These are phyloP conservation scores for Phytopythium aichiense DNA, from an alignment of 352 stramenopile species.

Conservation along the genomic window DNA sequence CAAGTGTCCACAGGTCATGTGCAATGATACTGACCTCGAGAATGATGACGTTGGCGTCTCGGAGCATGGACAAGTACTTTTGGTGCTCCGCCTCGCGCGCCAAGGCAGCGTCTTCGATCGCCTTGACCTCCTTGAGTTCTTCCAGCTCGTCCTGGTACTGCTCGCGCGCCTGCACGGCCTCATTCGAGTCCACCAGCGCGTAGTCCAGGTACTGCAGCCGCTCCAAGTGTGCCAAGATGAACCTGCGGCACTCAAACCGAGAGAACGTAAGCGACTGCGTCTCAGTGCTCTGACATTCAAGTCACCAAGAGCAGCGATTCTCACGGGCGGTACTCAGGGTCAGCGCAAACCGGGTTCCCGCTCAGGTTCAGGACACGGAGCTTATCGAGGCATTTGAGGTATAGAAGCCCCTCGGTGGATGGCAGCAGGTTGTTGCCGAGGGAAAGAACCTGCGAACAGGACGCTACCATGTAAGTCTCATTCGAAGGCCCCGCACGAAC, in stretches of 20 bases:
- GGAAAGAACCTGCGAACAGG: slow-evolving; percentile 66
- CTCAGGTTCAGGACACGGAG: slow-evolving; percentile 90
- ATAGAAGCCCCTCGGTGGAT: slow-evolving; percentile 65
- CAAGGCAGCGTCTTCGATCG: slow-evolving; percentile 77
- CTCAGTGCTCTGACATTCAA: neutral
- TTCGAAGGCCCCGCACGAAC: too few species aligned
- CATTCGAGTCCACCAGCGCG: slow-evolving; percentile 76
- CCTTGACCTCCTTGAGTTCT: slow-evolving; percentile 81
- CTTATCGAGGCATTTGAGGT: slow-evolving; percentile 83
- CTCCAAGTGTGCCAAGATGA: slow-evolving; percentile 90
- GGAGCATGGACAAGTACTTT: slow-evolving; percentile 76
- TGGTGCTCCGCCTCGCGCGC: slow-evolving; percentile 71
- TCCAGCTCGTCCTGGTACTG: slow-evolving; percentile 90
- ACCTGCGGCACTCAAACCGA: slow-evolving; percentile 24
- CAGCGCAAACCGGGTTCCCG: slow-evolving; percentile 90
- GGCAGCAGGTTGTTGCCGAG: slow-evolving; percentile 91
- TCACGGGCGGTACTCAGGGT: slow-evolving; percentile 88
- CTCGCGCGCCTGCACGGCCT: slow-evolving; percentile 77
- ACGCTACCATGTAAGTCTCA: neutral
- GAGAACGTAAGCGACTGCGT: neutral
- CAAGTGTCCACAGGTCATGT: too few species aligned
- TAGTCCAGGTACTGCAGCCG: slow-evolving; percentile 94
- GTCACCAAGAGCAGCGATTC: slow-evolving; percentile 3
- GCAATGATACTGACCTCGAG: slow-evolving; percentile 45
- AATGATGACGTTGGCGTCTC: slow-evolving; percentile 86